Percentiles rank a stretch among this genome's conserved stretches.
These are phyloP conservation scores for Diaporthe batatas DNA, from an alignment of 2,329 filamentous ascomycete species.

Conservation along the genomic window DNA sequence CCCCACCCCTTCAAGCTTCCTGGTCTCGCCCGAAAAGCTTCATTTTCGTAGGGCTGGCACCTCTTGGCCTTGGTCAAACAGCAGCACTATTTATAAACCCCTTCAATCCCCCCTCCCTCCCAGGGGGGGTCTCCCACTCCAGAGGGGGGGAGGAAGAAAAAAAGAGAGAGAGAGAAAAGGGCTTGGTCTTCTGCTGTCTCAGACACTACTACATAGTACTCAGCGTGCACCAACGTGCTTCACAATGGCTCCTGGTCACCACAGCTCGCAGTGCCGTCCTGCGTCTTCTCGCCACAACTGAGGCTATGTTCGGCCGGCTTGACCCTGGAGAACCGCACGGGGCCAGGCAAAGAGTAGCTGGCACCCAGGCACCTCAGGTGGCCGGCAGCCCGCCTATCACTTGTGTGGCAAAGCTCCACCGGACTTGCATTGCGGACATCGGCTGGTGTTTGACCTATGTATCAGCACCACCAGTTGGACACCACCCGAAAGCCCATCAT, in stretches of 20 bases:
- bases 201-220: background rate
- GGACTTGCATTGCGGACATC: slow-evolving; percentile 35
- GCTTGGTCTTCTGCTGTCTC: slow-evolving; percentile 8
- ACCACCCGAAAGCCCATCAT: slow-evolving; percentile 29
- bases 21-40: slow-evolving; percentile 34
- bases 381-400: background rate
- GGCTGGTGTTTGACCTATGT: slow-evolving; percentile 39
- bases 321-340: background rate
- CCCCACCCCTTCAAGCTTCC: slow-evolving; percentile 9
- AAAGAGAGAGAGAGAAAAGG: background rate
- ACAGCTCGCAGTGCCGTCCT: background rate
- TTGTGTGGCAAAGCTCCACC: slow-evolving; percentile 35
- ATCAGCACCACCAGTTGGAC: slow-evolving; percentile 35
- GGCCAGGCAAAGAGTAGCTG: background rate
- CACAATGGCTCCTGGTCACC: background rate
- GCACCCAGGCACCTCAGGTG: slow-evolving; percentile 16
- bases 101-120: slow-evolving; percentile 4
- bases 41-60: slow-evolving; percentile 35
- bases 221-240: background rate
- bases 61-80: slow-evolving; percentile 28
- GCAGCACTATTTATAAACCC: slow-evolving; percentile 26
- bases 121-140: too few species aligned
- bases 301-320: background rate
- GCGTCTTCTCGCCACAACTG: background rate
- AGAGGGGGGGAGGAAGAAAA: too few species aligned